Conservation (phyloP, 1,284 basidiomycete genomes). For the Apiotrichum brassicae region DNA sequence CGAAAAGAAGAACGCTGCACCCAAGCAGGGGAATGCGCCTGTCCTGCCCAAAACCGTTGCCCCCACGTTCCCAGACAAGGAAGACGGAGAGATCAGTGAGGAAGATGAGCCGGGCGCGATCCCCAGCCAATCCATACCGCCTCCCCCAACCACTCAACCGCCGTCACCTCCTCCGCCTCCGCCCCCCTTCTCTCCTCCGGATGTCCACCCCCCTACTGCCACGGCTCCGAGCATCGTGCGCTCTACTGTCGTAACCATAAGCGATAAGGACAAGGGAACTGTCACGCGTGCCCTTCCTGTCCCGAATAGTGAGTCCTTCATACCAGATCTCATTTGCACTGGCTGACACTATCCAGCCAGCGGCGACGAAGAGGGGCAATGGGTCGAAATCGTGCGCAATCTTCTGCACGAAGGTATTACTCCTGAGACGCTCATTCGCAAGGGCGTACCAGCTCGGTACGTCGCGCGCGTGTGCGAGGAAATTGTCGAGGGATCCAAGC, state of each 20-base stretch:
- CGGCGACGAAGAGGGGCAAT: conserved; percentile 30
- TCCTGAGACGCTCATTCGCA: conserved; percentile 26
- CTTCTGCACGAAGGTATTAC: conserved; percentile 28
- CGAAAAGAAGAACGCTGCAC: neutral
- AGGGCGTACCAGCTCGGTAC: conserved; percentile 28
- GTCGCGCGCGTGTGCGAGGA: conserved; percentile 35
- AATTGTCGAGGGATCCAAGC: conserved; percentile 27
- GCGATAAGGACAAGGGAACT: neutral
- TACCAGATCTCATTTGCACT: too few species aligned
- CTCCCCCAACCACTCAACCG: neutral
- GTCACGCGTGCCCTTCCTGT: neutral
- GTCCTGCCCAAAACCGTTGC: neutral
- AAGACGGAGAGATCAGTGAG: conserved; percentile 18
- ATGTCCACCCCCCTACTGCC: too few species aligned
- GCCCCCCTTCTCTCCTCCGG: neutral
- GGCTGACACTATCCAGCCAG: neutral
- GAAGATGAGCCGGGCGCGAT: neutral
- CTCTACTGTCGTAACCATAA: conserved; percentile 13
- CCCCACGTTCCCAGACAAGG: neutral
- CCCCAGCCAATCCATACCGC: neutral
- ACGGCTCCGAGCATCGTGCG: conserved; percentile 2
- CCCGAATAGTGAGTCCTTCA: neutral
- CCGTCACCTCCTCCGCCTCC: neutral
- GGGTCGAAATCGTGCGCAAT: conserved; percentile 32
- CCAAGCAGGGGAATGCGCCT: neutral